These are phyloP conservation scores for Phytophthora megakarya DNA, from an alignment of 352 stramenopile genomes.

Conservation along the genomic window DNA sequence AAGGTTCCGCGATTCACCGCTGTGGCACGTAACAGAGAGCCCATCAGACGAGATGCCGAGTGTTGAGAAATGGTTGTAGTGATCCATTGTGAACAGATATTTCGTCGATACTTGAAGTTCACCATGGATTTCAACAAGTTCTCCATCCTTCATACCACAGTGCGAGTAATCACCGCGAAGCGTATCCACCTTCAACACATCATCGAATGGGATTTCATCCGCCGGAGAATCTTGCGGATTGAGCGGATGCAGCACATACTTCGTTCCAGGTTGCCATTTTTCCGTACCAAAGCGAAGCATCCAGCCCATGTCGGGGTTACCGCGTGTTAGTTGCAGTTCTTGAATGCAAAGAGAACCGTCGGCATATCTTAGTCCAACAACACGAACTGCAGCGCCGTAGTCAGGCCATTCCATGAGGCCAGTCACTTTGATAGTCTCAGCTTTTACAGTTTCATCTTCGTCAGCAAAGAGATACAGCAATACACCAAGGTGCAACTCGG, in stretches of 20 bases:
- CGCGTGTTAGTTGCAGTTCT: slow-evolving; percentile 81
- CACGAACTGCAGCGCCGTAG: slow-evolving; percentile 72
- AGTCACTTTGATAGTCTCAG: slow-evolving; percentile 44
- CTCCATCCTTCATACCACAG: slow-evolving; percentile 54
- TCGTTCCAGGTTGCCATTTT: slow-evolving; percentile 88
- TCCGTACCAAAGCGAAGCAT: slow-evolving; percentile 83
- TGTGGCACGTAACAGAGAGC: slow-evolving; percentile 81
- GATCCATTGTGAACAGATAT: slow-evolving; percentile 87
- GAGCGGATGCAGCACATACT: slow-evolving; percentile 64
- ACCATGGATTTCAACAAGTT: slow-evolving; percentile 68
- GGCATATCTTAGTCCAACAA: slow-evolving; percentile 61
- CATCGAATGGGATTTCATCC: slow-evolving; percentile 7
- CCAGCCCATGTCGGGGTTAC: slow-evolving; percentile 89
- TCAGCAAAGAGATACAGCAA: slow-evolving; percentile 69
- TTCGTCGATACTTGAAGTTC: slow-evolving; percentile 69
- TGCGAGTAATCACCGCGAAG: slow-evolving; percentile 68
- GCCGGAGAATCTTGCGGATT: slow-evolving; percentile 14
- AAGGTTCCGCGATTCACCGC: slow-evolving; percentile 86
- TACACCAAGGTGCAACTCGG: slow-evolving; percentile 80
- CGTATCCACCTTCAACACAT: slow-evolving; percentile 31
- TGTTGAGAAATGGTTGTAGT: slow-evolving; percentile 79
- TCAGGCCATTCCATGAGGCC: slow-evolving; percentile 86
- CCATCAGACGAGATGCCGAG: slow-evolving; percentile 78
- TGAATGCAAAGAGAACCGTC: slow-evolving; percentile 73
- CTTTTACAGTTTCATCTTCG: slow-evolving; percentile 7